Percentiles rank a stretch among this genome's conserved stretches.
Evolutionary conservation across 75 land plant genomes (phyloP).

Genomic region (Sequoiadendron giganteum): DNA sequence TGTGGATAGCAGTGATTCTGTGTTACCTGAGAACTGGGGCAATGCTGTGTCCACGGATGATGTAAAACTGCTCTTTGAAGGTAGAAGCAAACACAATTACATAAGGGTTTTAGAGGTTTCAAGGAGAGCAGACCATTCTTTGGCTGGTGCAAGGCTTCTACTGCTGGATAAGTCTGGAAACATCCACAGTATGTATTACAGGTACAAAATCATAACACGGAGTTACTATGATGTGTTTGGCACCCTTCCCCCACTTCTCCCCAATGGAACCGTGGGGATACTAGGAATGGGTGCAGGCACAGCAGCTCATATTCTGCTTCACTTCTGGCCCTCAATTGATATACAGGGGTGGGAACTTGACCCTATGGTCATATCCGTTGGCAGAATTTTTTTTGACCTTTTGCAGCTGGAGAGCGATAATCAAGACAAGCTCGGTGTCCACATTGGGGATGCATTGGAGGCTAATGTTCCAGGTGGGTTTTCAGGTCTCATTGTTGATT

Average conservation of each 20-base stretch:
- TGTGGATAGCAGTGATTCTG: not conserved
- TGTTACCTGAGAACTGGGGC: constrained; percentile 15
- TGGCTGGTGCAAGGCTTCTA: constrained; percentile 83
- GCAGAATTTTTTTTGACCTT: constrained; percentile 64
- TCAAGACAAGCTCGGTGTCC: constrained; percentile 44
- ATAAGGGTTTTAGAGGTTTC: constrained; percentile 77
- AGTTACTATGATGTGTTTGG: constrained; percentile 88
- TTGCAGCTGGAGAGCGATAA: constrained; percentile 44
- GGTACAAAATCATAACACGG: constrained; percentile 42
- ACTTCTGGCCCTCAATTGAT: constrained; percentile 47
- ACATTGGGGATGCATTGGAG: constrained; percentile 68
- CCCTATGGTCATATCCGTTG: constrained; percentile 63
- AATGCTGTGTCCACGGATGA: constrained; percentile 35
- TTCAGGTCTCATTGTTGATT: constrained; percentile 76
- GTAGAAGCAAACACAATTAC: constrained; percentile 63
- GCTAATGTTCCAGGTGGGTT: constrained; percentile 58
- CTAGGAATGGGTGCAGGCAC: constrained; percentile 91
- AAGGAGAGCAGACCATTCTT: constrained; percentile 62
- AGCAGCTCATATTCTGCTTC: constrained; percentile 55
- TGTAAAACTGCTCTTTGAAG: constrained; percentile 45
- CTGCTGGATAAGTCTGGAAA: constrained; percentile 87
- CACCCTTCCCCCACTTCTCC: constrained; percentile 68
- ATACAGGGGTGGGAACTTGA: constrained; percentile 92
- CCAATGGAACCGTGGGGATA: constrained; percentile 69
- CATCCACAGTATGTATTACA: constrained; percentile 77